These are phyloP conservation scores for Annulohypoxylon maeteangense DNA, from an alignment of 495 filamentous ascomycete genomes.

Conservation along the genomic window DNA sequence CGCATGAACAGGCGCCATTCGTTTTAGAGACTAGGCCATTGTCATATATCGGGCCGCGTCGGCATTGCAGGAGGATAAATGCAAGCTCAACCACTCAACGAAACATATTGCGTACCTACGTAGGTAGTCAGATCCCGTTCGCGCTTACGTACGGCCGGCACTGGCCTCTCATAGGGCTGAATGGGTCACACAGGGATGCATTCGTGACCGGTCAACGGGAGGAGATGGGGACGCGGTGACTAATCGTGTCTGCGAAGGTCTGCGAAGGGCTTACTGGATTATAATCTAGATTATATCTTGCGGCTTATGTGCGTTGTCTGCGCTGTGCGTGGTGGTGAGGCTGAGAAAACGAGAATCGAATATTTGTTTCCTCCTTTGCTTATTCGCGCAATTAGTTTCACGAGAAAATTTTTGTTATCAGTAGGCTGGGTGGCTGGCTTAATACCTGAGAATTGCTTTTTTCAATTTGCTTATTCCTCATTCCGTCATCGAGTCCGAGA, in stretches of 20 bases:
- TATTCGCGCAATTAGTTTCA: conserved; percentile 25
- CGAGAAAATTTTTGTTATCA: conserved; percentile 6
- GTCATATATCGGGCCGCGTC: conserved; percentile 30
- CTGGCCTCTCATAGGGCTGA: conserved; percentile 42
- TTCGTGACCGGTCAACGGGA: conserved; percentile 34
- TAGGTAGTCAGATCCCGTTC: conserved; percentile 28
- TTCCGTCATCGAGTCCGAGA: conserved; percentile 7
- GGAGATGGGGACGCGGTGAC: conserved; percentile 1
- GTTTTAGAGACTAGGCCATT: neutral
- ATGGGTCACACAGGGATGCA: conserved; percentile 23
- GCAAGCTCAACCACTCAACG: conserved; percentile 35
- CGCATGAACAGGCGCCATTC: neutral
- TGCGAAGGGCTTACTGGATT: conserved; percentile 26
- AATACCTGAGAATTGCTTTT: conserved; percentile 23
- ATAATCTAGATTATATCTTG: conserved; percentile 36
- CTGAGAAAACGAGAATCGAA: conserved; percentile 20
- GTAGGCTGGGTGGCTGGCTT: conserved; percentile 13
- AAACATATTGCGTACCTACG: conserved; percentile 18
- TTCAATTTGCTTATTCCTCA: conserved; percentile 13
- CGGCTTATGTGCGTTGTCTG: conserved; percentile 34
- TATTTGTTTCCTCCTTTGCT: neutral
- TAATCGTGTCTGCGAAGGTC: conserved; percentile 21
- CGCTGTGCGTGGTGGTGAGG: conserved; percentile 13
- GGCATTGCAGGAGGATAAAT: conserved; percentile 18
- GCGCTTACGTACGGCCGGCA: conserved; percentile 38